A percentile compares a stretch with the other conserved stretches of the same genome.
Evolutionary conservation across 345 rosid genomes (phyloP).

Genomic region (Raphanus sativus): DNA sequence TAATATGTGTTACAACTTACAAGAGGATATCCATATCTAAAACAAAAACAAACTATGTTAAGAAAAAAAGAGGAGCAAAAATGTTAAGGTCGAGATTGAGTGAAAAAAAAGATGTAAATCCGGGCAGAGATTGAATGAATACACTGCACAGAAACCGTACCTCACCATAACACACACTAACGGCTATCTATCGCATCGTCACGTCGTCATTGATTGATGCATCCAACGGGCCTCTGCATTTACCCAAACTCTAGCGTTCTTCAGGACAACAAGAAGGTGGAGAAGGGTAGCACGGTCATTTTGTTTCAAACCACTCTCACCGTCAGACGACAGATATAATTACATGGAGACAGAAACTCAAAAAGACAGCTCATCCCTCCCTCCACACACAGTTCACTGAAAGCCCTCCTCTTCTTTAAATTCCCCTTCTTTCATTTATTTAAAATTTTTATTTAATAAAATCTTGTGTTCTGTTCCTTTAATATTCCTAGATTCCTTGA

Average conservation of each 20-base stretch:
- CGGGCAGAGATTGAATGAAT: neutral
- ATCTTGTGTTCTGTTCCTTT: too few relatives aligned
- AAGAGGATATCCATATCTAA: neutral
- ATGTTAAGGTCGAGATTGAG: constrained; percentile 2
- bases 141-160: constrained; percentile 10
- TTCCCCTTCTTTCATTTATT: neutral
- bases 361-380: neutral
- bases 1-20: neutral
- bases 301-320: neutral
- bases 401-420: neutral
- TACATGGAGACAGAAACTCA: neutral
- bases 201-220: neutral
- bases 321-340: neutral
- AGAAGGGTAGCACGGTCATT: neutral
- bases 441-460: neutral
- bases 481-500: neutral
- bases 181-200: constrained; percentile 5
- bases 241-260: neutral
- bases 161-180: neutral
- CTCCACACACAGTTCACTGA: neutral
- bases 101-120: neutral
- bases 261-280: neutral
- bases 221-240: neutral
- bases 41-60: neutral
- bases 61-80: neutral